A percentile compares a stretch with the other conserved stretches of the same genome.
Conservation (phyloP, 1,139 yeast genomes). For the Kurtzmaniella natalensis region DNA sequence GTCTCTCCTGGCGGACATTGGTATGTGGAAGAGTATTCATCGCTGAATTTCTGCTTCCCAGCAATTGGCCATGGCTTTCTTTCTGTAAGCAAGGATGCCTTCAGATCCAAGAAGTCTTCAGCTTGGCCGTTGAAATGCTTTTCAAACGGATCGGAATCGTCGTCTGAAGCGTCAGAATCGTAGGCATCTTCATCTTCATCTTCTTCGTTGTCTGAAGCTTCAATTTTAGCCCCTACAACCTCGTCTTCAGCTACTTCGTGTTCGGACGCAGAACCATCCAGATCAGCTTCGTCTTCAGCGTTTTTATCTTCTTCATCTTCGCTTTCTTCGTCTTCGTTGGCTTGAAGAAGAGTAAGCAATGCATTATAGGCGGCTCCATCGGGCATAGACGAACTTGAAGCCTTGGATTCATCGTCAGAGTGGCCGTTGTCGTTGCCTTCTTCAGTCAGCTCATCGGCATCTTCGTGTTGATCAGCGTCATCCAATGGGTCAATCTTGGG, state of each 20-base stretch:
- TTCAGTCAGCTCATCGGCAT: conserved; percentile 14
- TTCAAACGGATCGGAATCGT: conserved; percentile 60
- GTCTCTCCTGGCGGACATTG: conserved; percentile 30
- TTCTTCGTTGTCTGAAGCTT: conserved; percentile 18
- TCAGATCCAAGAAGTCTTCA: conserved; percentile 40
- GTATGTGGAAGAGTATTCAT: conserved; percentile 21
- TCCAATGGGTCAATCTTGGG: conserved; percentile 10
- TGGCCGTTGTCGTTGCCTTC: conserved; percentile 14
- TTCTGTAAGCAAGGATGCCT: conserved; percentile 17
- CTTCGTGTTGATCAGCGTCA: conserved; percentile 11
- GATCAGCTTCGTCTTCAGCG: conserved; percentile 9
- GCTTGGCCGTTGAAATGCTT: conserved; percentile 59
- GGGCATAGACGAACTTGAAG: conserved; percentile 7
- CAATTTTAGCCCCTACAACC: conserved; percentile 18
- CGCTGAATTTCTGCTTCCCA: conserved; percentile 13
- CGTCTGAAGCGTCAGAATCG: conserved; percentile 24
- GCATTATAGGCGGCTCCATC: conserved; percentile 68
- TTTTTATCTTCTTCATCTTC: conserved; percentile 8
- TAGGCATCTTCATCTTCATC: conserved; percentile 29
- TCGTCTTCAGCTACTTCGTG: conserved; percentile 22
- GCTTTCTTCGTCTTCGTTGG: conserved; percentile 11
- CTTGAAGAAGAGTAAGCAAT: conserved; percentile 60
- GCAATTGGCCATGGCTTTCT: conserved; percentile 25
- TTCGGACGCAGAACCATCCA: conserved; percentile 15
- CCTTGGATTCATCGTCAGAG: conserved; percentile 5